Evolutionary conservation across 2,329 filamentous ascomycete species (phyloP).

Genomic region (Macrophomina phaseolina): DNA sequence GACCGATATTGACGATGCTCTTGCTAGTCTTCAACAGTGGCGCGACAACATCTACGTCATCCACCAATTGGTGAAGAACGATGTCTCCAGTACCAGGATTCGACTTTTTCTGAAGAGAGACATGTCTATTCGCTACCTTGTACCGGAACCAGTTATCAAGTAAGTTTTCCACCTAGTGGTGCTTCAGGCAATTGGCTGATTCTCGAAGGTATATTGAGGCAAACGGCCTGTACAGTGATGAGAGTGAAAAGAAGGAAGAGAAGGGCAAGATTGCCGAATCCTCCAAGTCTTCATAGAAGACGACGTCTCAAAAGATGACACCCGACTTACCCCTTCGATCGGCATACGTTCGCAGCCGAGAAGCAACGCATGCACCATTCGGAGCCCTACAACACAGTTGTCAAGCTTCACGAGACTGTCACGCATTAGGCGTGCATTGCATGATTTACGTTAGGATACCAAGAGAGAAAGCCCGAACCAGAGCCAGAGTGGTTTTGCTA

Average conservation of each 20-base stretch:
- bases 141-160: constrained; percentile 34
- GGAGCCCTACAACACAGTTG: not conserved
- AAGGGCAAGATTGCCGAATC: constrained; percentile 34
- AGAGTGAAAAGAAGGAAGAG: constrained; percentile 37
- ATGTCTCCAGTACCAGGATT: constrained; percentile 75
- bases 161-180: not conserved
- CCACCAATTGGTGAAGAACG: constrained; percentile 82
- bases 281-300: constrained; percentile 18
- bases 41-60: constrained; percentile 85
- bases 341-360: not conserved
- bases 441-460: constrained; percentile 23
- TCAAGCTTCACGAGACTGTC: constrained; percentile 3
- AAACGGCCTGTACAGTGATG: constrained; percentile 45
- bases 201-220: constrained; percentile 48
- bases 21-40: constrained; percentile 81
- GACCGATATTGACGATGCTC: constrained; percentile 68
- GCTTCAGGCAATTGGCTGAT: constrained; percentile 29
- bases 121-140: constrained; percentile 50
- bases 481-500: constrained; percentile 9
- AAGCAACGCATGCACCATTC: not conserved
- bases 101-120: constrained; percentile 66
- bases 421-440: constrained; percentile 15
- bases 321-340: not conserved
- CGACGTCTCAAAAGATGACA: not conserved
- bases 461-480: constrained; percentile 6